phyloP scores from a whole-genome alignment of 2,329 filamentous ascomycete genomes.

The Pezicula neosporulosa region DNA sequence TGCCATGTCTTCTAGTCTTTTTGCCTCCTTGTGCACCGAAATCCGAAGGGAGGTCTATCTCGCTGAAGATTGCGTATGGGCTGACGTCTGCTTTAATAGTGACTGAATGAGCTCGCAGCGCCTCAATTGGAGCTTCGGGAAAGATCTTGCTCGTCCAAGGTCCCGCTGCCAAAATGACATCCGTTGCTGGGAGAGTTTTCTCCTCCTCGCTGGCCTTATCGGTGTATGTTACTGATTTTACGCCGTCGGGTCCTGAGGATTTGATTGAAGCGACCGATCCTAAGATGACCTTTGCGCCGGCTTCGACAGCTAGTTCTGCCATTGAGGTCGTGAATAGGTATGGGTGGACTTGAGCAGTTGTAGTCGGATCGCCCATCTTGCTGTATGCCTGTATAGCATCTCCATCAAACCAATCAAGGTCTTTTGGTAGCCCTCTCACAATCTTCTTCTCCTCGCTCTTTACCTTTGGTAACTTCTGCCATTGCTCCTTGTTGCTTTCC shows the following conservation, averaged over 20 bases:
- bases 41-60: slow-evolving; percentile 68
- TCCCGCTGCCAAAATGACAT: slow-evolving; percentile 38
- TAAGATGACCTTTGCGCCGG: slow-evolving; percentile 64
- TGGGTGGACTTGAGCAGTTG: slow-evolving; percentile 93
- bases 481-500: slow-evolving; percentile 35
- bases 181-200: slow-evolving; percentile 49
- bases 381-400: slow-evolving; percentile 68
- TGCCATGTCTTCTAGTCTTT: slow-evolving; percentile 50
- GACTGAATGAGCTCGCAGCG: slow-evolving; percentile 61
- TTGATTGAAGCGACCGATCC: slow-evolving; percentile 68
- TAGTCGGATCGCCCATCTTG: slow-evolving; percentile 75
- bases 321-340: slow-evolving; percentile 86
- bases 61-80: slow-evolving; percentile 80
- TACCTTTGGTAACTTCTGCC: slow-evolving; percentile 62
- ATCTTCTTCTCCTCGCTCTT: slow-evolving; percentile 44
- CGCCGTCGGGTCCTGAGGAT: slow-evolving; percentile 53
- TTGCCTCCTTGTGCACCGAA: slow-evolving; percentile 51
- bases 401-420: slow-evolving; percentile 80
- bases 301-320: slow-evolving; percentile 68
- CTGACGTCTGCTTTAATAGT: slow-evolving; percentile 63
- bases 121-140: slow-evolving; percentile 53
- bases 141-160: slow-evolving; percentile 62
- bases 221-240: slow-evolving; percentile 65
- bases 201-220: slow-evolving; percentile 45
- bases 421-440: slow-evolving; percentile 63